Percentiles rank a stretch among this genome's conserved stretches.
These are phyloP conservation scores for Pleurotus pulmonarius DNA, from an alignment of 768 basidiomycete species.

Conservation along the genomic window DNA sequence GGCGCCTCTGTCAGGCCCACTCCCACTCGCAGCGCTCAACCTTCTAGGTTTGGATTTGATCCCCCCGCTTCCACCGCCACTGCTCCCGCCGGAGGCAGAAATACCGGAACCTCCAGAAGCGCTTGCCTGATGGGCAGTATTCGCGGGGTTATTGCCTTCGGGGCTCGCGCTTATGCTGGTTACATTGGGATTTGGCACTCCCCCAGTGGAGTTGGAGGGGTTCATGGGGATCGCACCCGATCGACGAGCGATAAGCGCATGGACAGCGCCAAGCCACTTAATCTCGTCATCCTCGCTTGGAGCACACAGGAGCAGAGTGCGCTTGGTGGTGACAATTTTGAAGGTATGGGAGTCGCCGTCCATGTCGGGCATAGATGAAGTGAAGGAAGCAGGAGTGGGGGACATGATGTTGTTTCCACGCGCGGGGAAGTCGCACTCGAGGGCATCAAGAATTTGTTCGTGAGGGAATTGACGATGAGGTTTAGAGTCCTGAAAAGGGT, in stretches of 20 bases:
- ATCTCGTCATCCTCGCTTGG: conserved; percentile 98
- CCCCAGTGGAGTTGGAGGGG: too few relatives aligned
- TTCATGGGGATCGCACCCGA: conserved; percentile 42
- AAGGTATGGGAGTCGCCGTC: conserved; percentile 65
- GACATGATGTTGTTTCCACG: conserved; percentile 40
- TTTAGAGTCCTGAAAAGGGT: conserved; percentile 70
- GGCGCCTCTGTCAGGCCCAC: conserved; percentile 20
- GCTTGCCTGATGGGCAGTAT: background rate
- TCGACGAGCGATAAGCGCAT: conserved; percentile 82
- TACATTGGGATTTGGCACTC: too few relatives aligned
- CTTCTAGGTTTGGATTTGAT: conserved; percentile 46
- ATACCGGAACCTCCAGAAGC: background rate
- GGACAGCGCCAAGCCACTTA: conserved; percentile 93
- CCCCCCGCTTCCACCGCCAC: conserved; percentile 26
- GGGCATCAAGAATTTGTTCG: conserved; percentile 82
- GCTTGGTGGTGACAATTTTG: conserved; percentile 95
- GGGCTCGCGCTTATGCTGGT: background rate
- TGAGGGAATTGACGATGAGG: conserved; percentile 85
- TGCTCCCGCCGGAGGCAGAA: conserved; percentile 9
- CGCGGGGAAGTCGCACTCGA: conserved; percentile 75
- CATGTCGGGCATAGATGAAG: conserved; percentile 33
- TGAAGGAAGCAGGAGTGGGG: conserved; percentile 30
- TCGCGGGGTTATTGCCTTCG: conserved; percentile 4
- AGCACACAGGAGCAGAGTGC: conserved; percentile 84
- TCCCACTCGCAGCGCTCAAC: conserved; percentile 38